Base-by-base conservation (phyloP, 495 filamentous ascomycete species). In the Penicillium cinerascens region DNA sequence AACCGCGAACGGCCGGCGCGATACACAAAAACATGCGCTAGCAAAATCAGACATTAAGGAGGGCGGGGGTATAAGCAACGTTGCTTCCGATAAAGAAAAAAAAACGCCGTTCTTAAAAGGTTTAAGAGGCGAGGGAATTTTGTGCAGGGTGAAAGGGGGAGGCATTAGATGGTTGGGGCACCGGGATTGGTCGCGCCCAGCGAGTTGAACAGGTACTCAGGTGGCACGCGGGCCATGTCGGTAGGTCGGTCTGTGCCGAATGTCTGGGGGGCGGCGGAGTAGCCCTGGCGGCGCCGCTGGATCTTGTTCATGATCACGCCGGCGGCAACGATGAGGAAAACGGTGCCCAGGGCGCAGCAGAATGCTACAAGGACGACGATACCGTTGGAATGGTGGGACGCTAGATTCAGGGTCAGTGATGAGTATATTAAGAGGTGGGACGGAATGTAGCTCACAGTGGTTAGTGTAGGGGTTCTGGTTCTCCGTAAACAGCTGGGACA, bases 331-430 rank as follows among this genome's bases (percentile, higher is more conserved):
- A 99, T 82, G 38, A 96, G 75, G 70, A 97, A 88, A 63, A 92
- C 89, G 52, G 92, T 81, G 47, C 78, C 91, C 7, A 97, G 82
- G 0, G 93, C 85, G 54, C 93, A 89, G 42, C 87, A 95, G 49
- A 99, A 86, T n/a, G 84, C 87, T 42, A 99, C 92, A 26, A 99
- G 79, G 15, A 97, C 88, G 26, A 97, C 80, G 55, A 95, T 92
- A 33, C 89, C 95, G 52, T 88, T 78, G 9, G 90, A 87, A 54
- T 93, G 80, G 64, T 82, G 77, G 52, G 74, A 66, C 55, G 69
- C 82, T 79, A 23, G 61, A 37, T 33, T 15, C n/a, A n/a, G 20
- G 4, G 47, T 70, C 54, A 72, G 64, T 47, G 49, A 52, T 35
- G 46, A 54, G 55, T 44, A 42, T 37, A 59, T n/a, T 39, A 1